A percentile compares a stretch with the other conserved stretches of the same genome.
These are phyloP conservation scores for Coriaria nepalensis DNA, from an alignment of 306 rosid genomes.

Conservation along the genomic window DNA sequence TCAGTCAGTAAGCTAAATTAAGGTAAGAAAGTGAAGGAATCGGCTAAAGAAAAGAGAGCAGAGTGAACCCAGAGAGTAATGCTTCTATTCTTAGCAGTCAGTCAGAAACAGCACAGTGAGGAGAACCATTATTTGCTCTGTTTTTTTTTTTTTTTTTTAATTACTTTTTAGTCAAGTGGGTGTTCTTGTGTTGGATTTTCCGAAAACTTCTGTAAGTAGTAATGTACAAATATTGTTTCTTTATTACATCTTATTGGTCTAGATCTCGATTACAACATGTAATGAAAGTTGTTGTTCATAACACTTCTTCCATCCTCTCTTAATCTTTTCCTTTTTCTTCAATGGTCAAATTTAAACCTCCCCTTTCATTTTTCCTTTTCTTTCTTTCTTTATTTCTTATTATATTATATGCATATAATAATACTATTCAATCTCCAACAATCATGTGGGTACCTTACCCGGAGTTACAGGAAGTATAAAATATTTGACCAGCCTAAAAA, in stretches of 20 bases:
- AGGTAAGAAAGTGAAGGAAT: conserved; percentile 11
- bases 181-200: no score
- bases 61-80: not conserved
- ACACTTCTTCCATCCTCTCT: conserved; percentile 3
- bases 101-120: not conserved
- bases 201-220: no score
- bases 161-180: no score
- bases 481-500: no score
- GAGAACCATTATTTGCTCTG: not conserved
- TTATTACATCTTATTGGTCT: not conserved
- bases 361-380: not conserved
- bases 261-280: conserved; percentile 7
- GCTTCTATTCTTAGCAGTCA: not conserved
- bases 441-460: no score
- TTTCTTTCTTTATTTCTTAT: no score
- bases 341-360: conserved; percentile 1
- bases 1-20: not conserved
- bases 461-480: conserved; percentile 6
- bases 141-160: not conserved
- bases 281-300: not conserved
- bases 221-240: not conserved
- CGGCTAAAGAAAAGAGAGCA: conserved; percentile 8
- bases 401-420: no score
- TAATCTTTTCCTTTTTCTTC: conserved; percentile 5
- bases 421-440: no score